phyloP scores from a whole-genome alignment of 192 early-diverging fungal species.

The Jimgerdemannia flammicorona region DNA sequence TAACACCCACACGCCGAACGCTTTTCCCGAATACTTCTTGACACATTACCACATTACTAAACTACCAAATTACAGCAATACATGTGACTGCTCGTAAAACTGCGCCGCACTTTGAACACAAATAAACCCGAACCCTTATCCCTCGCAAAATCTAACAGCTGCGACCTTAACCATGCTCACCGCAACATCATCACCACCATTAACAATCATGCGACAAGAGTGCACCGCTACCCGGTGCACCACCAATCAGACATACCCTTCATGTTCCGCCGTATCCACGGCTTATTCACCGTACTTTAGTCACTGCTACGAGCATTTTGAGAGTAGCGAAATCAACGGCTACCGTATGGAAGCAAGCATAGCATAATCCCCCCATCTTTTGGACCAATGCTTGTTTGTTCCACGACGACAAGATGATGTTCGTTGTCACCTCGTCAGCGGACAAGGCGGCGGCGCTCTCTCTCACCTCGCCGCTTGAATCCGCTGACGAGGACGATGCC shows the following conservation, averaged over 20 bases:
- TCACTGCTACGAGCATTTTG: background rate
- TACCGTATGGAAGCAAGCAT: background rate
- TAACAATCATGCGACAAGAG: background rate
- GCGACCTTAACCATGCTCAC: too few species aligned
- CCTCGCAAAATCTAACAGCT: too few species aligned
- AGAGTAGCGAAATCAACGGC: background rate
- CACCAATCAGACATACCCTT: background rate
- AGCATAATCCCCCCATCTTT: background rate
- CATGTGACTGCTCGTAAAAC: too few species aligned
- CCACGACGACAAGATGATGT: background rate
- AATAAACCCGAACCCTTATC: too few species aligned
- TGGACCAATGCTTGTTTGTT: background rate
- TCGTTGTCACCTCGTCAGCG: background rate
- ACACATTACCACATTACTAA: too few species aligned
- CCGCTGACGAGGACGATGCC: background rate
- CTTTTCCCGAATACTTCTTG: too few species aligned
- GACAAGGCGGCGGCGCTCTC: background rate
- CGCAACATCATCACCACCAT: too few species aligned
- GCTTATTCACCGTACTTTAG: background rate
- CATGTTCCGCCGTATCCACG: too few species aligned
- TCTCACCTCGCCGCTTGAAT: background rate
- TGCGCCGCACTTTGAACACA: too few species aligned
- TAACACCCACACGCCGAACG: too few species aligned
- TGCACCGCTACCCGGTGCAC: background rate
- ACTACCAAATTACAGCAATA: too few species aligned